Percentiles rank a stretch among this genome's conserved stretches.
Evolutionary conservation across 2,329 filamentous ascomycete genomes (phyloP).

Genomic region (Colletotrichum sp.): DNA sequence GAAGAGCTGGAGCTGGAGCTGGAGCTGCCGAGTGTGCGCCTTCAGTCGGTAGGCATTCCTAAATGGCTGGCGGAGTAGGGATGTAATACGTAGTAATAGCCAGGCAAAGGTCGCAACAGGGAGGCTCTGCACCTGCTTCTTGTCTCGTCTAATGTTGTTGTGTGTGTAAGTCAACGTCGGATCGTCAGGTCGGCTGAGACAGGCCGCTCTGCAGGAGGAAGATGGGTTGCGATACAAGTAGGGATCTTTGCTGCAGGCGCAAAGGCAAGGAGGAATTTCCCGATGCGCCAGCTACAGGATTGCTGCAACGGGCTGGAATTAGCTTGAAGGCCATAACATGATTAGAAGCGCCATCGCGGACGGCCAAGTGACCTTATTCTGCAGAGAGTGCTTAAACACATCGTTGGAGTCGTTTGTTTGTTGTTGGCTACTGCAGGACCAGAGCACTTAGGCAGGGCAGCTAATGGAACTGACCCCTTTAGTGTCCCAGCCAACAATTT

Average conservation of each 20-base stretch:
- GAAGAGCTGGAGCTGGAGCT: not conserved
- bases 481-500: constrained; percentile 17
- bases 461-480: constrained; percentile 12
- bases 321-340: not conserved
- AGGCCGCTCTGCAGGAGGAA: not conserved
- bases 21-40: not conserved
- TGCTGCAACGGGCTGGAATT: not conserved
- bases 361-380: not conserved
- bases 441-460: not conserved
- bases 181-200: constrained; percentile 2
- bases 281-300: not conserved
- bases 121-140: not conserved
- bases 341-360: not conserved
- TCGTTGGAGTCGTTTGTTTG: not conserved
- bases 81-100: not conserved
- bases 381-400: not conserved
- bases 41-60: not conserved
- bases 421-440: not conserved
- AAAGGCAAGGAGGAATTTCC: not conserved
- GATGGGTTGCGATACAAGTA: not conserved
- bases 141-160: not conserved
- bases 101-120: not conserved
- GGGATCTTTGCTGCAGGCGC: not conserved
- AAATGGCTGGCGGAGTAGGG: not conserved
- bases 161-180: not conserved